phyloP scores from a whole-genome alignment of 75 land plant genomes.

The Cunninghamia lanceolata region DNA sequence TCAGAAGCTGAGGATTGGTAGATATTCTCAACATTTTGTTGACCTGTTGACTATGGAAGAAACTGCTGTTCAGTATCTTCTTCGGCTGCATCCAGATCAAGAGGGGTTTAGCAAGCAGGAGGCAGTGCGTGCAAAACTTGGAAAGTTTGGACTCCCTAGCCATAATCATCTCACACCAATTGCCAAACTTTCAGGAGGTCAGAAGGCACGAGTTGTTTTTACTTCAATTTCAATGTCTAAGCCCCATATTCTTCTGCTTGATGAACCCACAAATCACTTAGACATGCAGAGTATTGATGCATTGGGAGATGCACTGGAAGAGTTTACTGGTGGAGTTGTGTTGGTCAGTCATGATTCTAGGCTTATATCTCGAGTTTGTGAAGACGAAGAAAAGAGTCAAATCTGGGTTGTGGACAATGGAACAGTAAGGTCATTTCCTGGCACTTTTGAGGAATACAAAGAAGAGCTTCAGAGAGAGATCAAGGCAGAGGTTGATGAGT shows the following conservation, averaged over 20 bases:
- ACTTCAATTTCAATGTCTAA: conserved; percentile 96
- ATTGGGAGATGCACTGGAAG: conserved; percentile 88
- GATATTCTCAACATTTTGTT: conserved; percentile 98
- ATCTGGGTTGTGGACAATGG: conserved; percentile 96
- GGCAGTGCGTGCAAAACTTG: conserved; percentile 89
- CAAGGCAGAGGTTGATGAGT: conserved; percentile 77
- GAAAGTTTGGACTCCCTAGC: conserved; percentile 95
- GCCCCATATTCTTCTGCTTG: conserved; percentile 88
- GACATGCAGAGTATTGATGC: conserved; percentile 99
- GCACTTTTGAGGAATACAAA: conserved; percentile 82
- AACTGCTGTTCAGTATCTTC: conserved; percentile 89
- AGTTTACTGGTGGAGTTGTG: conserved; percentile 93
- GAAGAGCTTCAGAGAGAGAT: conserved; percentile 73
- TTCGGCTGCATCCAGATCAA: conserved; percentile 91
- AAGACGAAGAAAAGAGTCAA: conserved; percentile 85
- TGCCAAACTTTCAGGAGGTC: conserved; percentile 87
- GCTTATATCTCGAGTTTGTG: conserved; percentile 91
- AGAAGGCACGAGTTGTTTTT: conserved; percentile 86
- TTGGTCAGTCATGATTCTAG: conserved; percentile 95
- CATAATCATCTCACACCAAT: conserved; percentile 96
- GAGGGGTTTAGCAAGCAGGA: conserved; percentile 95
- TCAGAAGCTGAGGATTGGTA: conserved; percentile 91
- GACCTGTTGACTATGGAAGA: conserved; percentile 95
- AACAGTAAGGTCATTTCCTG: conserved; percentile 57
- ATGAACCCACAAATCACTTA: conserved; percentile 96